A percentile compares a stretch with the other conserved stretches of the same genome.
Evolutionary conservation across 352 stramenopile species (phyloP).

Genomic region (Peronosclerospora sorghi): DNA sequence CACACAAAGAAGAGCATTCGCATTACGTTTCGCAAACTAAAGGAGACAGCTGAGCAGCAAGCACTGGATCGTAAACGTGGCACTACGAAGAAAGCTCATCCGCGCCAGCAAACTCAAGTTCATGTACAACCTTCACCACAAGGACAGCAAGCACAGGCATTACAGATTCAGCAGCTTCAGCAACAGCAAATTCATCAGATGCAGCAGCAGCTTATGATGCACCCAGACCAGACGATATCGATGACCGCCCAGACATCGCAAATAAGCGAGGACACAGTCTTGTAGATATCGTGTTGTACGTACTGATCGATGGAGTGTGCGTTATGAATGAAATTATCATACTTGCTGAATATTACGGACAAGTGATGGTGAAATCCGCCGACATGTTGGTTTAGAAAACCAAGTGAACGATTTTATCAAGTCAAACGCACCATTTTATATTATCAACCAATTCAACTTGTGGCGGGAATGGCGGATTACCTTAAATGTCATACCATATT

Average conservation of each 20-base stretch:
- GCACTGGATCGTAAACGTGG: slow-evolving; percentile 21
- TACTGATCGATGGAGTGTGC: background rate
- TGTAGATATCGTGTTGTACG: slow-evolving; percentile 11
- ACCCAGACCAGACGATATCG: slow-evolving; percentile 15
- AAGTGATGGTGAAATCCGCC: slow-evolving; percentile 1
- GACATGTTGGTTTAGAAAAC: no score
- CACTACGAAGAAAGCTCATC: slow-evolving; percentile 14
- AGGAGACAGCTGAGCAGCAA: slow-evolving; percentile 30
- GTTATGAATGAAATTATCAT: no score
- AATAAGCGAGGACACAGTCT: slow-evolving; percentile 18
- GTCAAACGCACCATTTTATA: no score
- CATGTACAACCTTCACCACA: slow-evolving; percentile 8
- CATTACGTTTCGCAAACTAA: slow-evolving; percentile 35
- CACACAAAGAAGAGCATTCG: slow-evolving; percentile 52
- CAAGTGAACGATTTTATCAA: no score
- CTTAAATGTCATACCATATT: no score
- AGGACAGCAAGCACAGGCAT: slow-evolving; percentile 12
- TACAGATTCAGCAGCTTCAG: slow-evolving; percentile 19
- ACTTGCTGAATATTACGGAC: background rate
- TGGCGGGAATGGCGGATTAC: no score
- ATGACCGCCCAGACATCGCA: slow-evolving; percentile 15
- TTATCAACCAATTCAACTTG: no score
- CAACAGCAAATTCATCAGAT: slow-evolving; percentile 20
- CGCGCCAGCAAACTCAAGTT: slow-evolving; percentile 6
- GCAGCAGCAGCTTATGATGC: slow-evolving; percentile 24